Percentiles rank a stretch among this genome's conserved stretches.
These are phyloP conservation scores for Debaryomyces fabryi DNA, from an alignment of 1,139 yeast species.

Conservation along the genomic window DNA sequence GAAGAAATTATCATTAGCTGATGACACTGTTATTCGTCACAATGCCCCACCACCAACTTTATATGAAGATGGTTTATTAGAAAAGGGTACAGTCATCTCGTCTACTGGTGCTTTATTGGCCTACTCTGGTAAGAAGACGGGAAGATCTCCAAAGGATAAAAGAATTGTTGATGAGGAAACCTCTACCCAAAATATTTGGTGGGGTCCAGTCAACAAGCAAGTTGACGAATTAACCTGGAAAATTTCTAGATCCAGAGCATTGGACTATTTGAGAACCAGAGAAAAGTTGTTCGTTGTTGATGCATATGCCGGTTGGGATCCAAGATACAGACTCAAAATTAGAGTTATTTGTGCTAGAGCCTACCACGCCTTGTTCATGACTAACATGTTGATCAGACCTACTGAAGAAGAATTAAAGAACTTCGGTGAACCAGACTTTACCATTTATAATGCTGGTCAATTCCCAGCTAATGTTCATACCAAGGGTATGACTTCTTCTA, in stretches of 20 bases:
- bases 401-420: constrained; percentile 83
- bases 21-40: constrained; percentile 65
- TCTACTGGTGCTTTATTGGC: constrained; percentile 96
- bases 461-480: constrained; percentile 98
- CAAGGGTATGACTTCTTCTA: constrained; percentile 95
- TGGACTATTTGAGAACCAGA: constrained; percentile 95
- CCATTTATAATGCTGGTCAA: constrained; percentile 98
- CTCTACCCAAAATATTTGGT: constrained; percentile 86
- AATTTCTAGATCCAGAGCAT: constrained; percentile 94
- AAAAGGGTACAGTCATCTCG: constrained; percentile 88
- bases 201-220: constrained; percentile 99
- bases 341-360: constrained; percentile 98
- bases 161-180: constrained; percentile 95
- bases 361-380: constrained; percentile 97
- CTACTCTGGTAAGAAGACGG: constrained; percentile 93
- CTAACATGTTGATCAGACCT: constrained; percentile 97
- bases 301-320: constrained; percentile 99
- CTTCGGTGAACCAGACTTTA: constrained; percentile 98
- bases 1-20: constrained; percentile 45
- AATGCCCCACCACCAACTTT: constrained; percentile 92
- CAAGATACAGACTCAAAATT: constrained; percentile 94
- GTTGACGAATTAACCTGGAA: constrained; percentile 95
- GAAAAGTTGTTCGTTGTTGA: constrained; percentile 93
- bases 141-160: constrained; percentile 98
- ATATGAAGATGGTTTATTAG: constrained; percentile 93